These are phyloP conservation scores for Neurospora sp. DNA, from an alignment of 495 filamentous ascomycete species.

Conservation along the genomic window DNA sequence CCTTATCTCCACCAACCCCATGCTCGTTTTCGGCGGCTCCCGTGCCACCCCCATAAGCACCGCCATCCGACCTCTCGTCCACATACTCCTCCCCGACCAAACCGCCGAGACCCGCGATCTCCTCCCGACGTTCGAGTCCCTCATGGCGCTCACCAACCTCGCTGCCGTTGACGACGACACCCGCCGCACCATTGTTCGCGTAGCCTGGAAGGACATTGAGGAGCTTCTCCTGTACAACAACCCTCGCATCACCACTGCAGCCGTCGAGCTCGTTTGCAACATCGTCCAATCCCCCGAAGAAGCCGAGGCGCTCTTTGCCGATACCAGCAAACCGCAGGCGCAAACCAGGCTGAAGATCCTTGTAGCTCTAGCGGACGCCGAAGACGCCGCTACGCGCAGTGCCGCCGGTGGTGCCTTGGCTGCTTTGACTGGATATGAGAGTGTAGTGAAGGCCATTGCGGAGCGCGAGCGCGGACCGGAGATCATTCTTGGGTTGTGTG, in stretches of 20 bases:
- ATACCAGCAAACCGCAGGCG: slow-evolving; percentile 61
- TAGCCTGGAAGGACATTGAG: slow-evolving; percentile 63
- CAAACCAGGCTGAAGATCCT: slow-evolving; percentile 67
- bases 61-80: slow-evolving; percentile 67
- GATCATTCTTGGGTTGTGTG: slow-evolving; percentile 61
- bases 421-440: slow-evolving; percentile 67
- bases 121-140: slow-evolving; percentile 79
- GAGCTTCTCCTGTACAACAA: slow-evolving; percentile 73
- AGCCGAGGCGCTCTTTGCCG: slow-evolving; percentile 52
- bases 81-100: slow-evolving; percentile 51
- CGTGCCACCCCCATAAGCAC: slow-evolving; percentile 61
- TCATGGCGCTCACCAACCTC: slow-evolving; percentile 88
- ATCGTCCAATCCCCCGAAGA: slow-evolving; percentile 61
- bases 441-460: slow-evolving; percentile 56
- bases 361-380: slow-evolving; percentile 74
- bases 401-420: slow-evolving; percentile 86
- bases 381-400: slow-evolving; percentile 66
- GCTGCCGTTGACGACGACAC: slow-evolving; percentile 67
- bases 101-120: slow-evolving; percentile 61
- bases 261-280: slow-evolving; percentile 86
- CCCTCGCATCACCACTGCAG: slow-evolving; percentile 65
- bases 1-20: slow-evolving; percentile 78
- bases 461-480: slow-evolving; percentile 57
- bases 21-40: slow-evolving; percentile 71
- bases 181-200: slow-evolving; percentile 58